Base-by-base conservation (phyloP, 345 rosid genomes). In the Eutrema japonicum region DNA sequence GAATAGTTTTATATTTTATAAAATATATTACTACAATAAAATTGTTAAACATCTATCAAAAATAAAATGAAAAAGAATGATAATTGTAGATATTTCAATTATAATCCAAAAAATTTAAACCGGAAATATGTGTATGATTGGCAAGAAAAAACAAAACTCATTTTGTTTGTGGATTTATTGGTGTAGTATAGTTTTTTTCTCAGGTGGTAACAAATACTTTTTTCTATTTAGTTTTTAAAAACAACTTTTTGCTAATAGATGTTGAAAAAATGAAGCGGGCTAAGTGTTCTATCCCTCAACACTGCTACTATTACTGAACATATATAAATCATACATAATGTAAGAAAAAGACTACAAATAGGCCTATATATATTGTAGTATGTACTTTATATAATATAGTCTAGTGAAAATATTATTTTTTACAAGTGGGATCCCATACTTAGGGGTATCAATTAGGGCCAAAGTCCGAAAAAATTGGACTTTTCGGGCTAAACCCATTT, bases 351-450 rank as follows among this genome's bases (percentile, higher is more conserved):
- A 22, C 26, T 22, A 22, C 2, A 22, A 22, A 22, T 22, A 22
- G 26, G 26, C 26, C 26, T 22, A 22, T 22, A 22, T 22, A 22
- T 22, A 18, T 18, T 18, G 22, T 18, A 1, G 27, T 29, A 62
- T 62, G 29, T 62, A 62, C 67, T 62, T 40, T 43, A 30, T 29
- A 62, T 43, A 62, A 43, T 43, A 9, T 61, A 13, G 38, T 43
- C 67, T n/a, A 43, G 40, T 43, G 26, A 14, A 43, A 62, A 62
- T 45, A 62, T n/a, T 45, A 62, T 62, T 62, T 62, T 40, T 62
- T 62, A 43, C 52, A 62, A 45, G 22, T 62, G 52, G 66, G 26
- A 2, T 22, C 26, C 2, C 26, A 22, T 22, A 22, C n/a, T n/a
- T n/a, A n/a, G n/a, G n/a, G n/a, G n/a, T n/a, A n/a, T n/a, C n/a